These are phyloP conservation scores for Mortierella claussenii DNA, from an alignment of 192 early-diverging fungal genomes.

Conservation along the genomic window DNA sequence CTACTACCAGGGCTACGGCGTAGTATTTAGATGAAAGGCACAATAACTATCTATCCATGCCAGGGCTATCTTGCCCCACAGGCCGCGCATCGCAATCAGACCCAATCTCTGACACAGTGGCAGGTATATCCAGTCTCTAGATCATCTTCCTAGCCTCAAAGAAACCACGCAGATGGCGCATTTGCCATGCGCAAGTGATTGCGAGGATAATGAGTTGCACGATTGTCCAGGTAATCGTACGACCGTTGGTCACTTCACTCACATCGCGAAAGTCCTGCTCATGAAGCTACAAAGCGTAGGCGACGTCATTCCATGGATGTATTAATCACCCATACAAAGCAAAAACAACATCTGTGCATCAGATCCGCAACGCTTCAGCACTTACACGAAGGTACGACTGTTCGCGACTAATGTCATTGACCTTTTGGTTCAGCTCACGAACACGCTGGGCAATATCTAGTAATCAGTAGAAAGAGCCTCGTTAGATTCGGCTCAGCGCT, in stretches of 20 bases:
- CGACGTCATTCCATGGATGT: too few relatives aligned
- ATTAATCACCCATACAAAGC: neutral
- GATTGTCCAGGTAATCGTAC: conserved; percentile 89
- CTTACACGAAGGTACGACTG: conserved; percentile 90
- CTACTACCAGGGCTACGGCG: too few relatives aligned
- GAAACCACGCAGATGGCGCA: conserved; percentile 87
- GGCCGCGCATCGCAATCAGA: too few relatives aligned
- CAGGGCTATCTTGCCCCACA: too few relatives aligned
- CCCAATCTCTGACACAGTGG: too few relatives aligned
- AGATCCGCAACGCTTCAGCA: too few relatives aligned
- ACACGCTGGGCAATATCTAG: conserved; percentile 77
- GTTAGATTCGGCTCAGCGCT: too few relatives aligned
- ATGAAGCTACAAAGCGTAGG: conserved; percentile 72
- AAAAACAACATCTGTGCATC: too few relatives aligned
- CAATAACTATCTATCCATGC: too few relatives aligned
- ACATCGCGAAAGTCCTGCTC: conserved; percentile 92
- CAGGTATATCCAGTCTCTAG: too few relatives aligned
- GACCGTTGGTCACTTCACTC: conserved; percentile 85
- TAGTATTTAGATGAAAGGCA: too few relatives aligned
- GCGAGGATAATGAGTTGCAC: conserved; percentile 85
- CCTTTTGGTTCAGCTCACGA: conserved; percentile 84
- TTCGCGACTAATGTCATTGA: conserved; percentile 86
- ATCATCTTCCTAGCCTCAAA: conserved; percentile 94
- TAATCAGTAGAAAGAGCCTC: neutral
- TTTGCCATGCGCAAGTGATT: conserved; percentile 86